phyloP scores from a whole-genome alignment of 164 flowering plant species.

The Vitis cinerea region DNA sequence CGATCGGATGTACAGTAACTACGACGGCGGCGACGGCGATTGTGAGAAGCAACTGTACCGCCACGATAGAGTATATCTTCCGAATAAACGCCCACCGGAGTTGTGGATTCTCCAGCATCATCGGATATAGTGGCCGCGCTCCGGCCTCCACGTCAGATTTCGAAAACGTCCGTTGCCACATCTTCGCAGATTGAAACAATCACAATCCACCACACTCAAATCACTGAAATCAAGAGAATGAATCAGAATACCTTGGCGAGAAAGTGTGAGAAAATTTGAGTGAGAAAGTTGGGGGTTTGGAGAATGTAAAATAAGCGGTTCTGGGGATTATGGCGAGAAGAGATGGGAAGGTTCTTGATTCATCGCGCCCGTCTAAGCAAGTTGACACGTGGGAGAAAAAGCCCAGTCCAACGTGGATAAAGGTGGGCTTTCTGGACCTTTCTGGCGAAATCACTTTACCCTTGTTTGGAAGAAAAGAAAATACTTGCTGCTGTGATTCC shows the following conservation, averaged over 20 bases:
- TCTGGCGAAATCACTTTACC: background rate
- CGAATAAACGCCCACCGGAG: constrained; percentile 77
- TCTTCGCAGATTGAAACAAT: background rate
- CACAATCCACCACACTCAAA: too few species aligned
- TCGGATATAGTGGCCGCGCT: constrained; percentile 49
- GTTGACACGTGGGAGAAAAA: background rate
- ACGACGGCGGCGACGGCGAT: constrained; percentile 55
- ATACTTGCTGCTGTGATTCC: too few species aligned
- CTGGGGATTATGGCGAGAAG: background rate
- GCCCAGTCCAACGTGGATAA: constrained; percentile 12
- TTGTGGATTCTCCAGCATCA: constrained; percentile 58
- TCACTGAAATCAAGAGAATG: too few species aligned
- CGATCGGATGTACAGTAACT: constrained; percentile 43
- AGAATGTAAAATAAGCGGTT: background rate
- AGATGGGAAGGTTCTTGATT: constrained; percentile 18
- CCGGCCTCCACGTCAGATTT: constrained; percentile 54
- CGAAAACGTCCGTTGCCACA: constrained; percentile 37
- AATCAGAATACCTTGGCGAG: background rate
- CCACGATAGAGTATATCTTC: constrained; percentile 56
- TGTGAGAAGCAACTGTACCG: constrained; percentile 60
- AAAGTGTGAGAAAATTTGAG: constrained; percentile 2
- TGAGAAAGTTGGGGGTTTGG: background rate
- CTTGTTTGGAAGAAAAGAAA: background rate
- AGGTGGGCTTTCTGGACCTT: constrained; percentile 6
- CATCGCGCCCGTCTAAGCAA: constrained; percentile 5